Evolutionary conservation across 805 yeast species (phyloP).

Genomic region (Yarrowia sp.): DNA sequence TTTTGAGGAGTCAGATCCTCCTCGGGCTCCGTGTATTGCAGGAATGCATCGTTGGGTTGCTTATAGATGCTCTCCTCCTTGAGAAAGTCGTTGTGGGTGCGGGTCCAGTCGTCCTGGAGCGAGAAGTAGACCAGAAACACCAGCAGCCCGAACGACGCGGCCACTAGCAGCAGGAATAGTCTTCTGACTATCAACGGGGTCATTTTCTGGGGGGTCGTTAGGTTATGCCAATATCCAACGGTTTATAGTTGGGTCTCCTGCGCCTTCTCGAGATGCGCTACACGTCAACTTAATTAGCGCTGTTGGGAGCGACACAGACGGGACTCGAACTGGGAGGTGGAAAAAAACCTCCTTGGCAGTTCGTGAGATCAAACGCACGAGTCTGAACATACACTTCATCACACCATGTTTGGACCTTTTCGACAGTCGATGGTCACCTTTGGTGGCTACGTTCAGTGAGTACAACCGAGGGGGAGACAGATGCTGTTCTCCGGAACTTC

Average conservation of each 20-base stretch:
- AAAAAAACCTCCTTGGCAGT: conserved; percentile 1
- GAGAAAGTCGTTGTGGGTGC: conserved; percentile 17
- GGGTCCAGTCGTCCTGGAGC: conserved; percentile 21
- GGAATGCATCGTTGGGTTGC: conserved; percentile 19
- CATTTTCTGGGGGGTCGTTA: neutral
- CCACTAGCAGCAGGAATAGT: conserved; percentile 22
- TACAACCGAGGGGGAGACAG: conserved; percentile 23
- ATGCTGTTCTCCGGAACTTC: neutral
- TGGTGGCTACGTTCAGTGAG: conserved; percentile 80
- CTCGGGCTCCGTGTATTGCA: conserved; percentile 15
- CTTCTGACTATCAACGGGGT: conserved; percentile 31
- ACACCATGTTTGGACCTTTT: conserved; percentile 73
- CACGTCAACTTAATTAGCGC: neutral
- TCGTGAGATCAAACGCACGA: neutral
- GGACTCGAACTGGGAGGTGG: conserved; percentile 14
- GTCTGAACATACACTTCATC: neutral
- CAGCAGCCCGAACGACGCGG: neutral
- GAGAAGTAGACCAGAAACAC: conserved; percentile 27
- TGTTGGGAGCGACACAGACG: too few species aligned
- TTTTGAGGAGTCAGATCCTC: conserved; percentile 14
- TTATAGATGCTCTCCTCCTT: conserved; percentile 28
- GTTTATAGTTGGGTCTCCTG: neutral
- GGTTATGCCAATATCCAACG: neutral
- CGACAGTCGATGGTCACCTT: conserved; percentile 61
- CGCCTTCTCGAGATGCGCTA: neutral